A percentile compares a stretch with the other conserved stretches of the same genome.
phyloP scores from a whole-genome alignment of 768 basidiomycete species.

The Lyophyllum atratum region DNA sequence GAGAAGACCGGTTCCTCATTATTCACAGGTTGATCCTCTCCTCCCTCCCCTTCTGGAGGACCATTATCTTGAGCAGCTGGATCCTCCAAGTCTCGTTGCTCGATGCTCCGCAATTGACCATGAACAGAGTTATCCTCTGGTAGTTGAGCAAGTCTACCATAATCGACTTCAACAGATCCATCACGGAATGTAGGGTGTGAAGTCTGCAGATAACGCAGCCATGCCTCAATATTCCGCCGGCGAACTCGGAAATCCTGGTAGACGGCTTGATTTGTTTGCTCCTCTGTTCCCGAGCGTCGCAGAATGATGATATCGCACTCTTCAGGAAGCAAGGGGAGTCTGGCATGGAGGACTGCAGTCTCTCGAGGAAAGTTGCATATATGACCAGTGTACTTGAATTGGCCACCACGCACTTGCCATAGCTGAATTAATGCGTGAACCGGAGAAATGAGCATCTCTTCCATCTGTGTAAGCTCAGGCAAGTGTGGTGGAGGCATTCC shows the following conservation, averaged over 20 bases:
- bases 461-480: conserved; percentile 6
- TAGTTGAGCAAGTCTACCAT: conserved; percentile 11
- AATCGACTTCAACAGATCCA: not conserved
- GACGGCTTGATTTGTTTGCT: conserved; percentile 4
- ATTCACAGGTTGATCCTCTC: not conserved
- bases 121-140: conserved; percentile 13
- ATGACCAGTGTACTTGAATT: not conserved
- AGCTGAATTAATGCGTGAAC: conserved; percentile 7
- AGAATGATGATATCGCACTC: conserved; percentile 12
- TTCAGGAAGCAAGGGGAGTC: not conserved
- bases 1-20: conserved; percentile 1
- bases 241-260: conserved; percentile 8
- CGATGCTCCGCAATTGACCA: conserved; percentile 6
- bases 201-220: not conserved
- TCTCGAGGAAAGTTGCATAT: conserved; percentile 6
- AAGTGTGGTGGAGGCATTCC: not conserved
- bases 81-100: conserved; percentile 5
- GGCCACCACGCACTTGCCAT: not conserved
- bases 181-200: not conserved
- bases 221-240: not conserved
- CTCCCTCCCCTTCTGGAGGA: conserved; percentile 7
- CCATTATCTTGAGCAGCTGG: conserved; percentile 1
- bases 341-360: not conserved
- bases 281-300: not conserved
- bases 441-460: conserved; percentile 5